Percentiles rank a stretch among this genome's conserved stretches.
Conservation (phyloP, 2,329 filamentous ascomycete species). For the Fusarium sp. region DNA sequence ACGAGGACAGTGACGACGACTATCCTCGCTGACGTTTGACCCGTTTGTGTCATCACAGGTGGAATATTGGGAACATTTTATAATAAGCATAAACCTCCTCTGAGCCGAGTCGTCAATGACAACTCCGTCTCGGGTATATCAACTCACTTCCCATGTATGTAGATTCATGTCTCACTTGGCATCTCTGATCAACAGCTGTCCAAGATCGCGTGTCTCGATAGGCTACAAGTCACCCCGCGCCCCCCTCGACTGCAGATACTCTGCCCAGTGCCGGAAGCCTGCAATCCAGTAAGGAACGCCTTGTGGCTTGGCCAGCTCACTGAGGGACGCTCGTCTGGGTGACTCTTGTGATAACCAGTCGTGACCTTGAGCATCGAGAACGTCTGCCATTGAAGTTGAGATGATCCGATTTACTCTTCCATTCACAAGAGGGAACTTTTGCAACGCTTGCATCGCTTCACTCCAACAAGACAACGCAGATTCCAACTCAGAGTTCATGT, state of each 20-base stretch:
- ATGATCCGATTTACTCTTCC: conserved; percentile 34
- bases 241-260: conserved; percentile 29
- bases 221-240: conserved; percentile 8
- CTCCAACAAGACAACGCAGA: conserved; percentile 34
- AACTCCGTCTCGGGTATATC: conserved; percentile 29
- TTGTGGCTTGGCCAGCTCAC: conserved; percentile 34
- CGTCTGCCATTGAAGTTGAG: conserved; percentile 34
- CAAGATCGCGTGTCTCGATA: background rate
- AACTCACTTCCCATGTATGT: conserved; percentile 8
- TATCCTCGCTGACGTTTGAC: background rate
- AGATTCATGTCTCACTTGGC: conserved; percentile 4
- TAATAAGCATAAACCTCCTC: background rate
- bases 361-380: conserved; percentile 36
- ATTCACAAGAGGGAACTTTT: conserved; percentile 34
- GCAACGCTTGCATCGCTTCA: conserved; percentile 35
- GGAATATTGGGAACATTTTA: background rate
- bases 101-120: background rate
- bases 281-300: conserved; percentile 37
- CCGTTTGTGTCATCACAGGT: background rate
- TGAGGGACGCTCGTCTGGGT: conserved; percentile 31
- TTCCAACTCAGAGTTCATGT: conserved; percentile 31
- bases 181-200: background rate
- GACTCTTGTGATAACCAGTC: conserved; percentile 36
- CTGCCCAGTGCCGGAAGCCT: conserved; percentile 35
- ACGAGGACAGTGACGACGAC: background rate